Evolutionary conservation across 805 yeast genomes (phyloP), one percentile per base, ranked within the genome.

Genomic region (Starmerella lactis-condensi): DNA sequence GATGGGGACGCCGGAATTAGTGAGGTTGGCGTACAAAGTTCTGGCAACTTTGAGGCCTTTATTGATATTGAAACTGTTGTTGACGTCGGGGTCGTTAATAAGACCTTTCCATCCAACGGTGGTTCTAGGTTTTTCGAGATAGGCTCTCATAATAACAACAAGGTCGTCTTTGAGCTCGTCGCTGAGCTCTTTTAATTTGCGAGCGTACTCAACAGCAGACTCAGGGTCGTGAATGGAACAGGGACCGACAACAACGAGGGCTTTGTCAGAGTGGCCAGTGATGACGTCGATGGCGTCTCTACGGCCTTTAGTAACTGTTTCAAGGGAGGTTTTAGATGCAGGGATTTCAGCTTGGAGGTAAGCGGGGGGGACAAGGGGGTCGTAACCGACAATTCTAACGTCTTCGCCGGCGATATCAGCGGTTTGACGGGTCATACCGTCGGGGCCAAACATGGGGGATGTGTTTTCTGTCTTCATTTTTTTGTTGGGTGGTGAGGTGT

Each of bases 61-160:
- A 68, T 85, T 85, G 55, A 85, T 89, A 54, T 85, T 75, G 69
- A 75, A 89, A 29, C 94, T 64, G 50, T 77, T 76, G 57, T 85
- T 79, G 38, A 85, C 69, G 50, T 85, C 93, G 28, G 98, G 98
- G 58, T 85, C 98, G 56, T 85, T 85, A 53, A 85, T 82, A 48
- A 85, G 64, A 48, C 98, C 98, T 60, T 85, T 85, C 98, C 98
- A 85, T 42, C 98, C 98, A 33, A 85, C 96, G 16, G 96, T 85
- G 41, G 98, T 85, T 64, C 98, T 75, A 49, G 98, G 98, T 60
- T 85, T 85, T 61, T 85, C 98, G 45, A 85, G 65, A 66, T 85
- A 85, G 5, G 96, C 96, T 62, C 98, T 75, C 98, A 85, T 85
- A 41, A 85, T 68, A 36, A 85, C 67, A 34, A 73, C 75, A 34